phyloP scores from a whole-genome alignment of 208 protist species.

The Leishmania arabica region DNA sequence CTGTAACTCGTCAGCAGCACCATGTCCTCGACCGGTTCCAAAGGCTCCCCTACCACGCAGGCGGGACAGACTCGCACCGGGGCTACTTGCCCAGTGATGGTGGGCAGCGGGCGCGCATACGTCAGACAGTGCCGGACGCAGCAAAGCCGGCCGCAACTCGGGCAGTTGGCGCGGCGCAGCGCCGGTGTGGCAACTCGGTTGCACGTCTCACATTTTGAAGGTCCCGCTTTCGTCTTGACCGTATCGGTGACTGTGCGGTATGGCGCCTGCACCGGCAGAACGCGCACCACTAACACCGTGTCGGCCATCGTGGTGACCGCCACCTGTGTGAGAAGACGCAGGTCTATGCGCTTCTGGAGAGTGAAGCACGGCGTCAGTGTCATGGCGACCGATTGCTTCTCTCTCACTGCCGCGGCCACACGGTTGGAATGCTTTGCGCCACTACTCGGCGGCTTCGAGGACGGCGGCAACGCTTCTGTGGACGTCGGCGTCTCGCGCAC shows the following conservation, averaged over 20 bases:
- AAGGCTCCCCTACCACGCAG: constrained; percentile 60
- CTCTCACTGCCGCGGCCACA: background rate
- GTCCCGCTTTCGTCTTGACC: constrained; percentile 17
- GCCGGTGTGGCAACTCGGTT: constrained; percentile 26
- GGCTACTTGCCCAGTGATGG: constrained; percentile 27
- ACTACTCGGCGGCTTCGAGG: background rate
- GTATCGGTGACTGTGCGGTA: constrained; percentile 43
- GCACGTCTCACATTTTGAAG: constrained; percentile 35
- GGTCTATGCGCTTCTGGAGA: constrained; percentile 65
- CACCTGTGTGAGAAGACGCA: constrained; percentile 66
- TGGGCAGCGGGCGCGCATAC: constrained; percentile 59
- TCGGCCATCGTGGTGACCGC: constrained; percentile 69
- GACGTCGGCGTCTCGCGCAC: constrained; percentile 20
- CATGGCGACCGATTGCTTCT: background rate
- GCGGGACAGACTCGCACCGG: constrained; percentile 45
- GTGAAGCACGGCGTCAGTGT: constrained; percentile 23
- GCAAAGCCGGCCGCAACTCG: constrained; percentile 68
- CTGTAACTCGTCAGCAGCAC: constrained; percentile 63
- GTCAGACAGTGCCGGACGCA: constrained; percentile 58
- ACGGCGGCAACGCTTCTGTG: background rate
- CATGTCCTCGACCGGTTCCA: constrained; percentile 71
- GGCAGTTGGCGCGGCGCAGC: constrained; percentile 65
- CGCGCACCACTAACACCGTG: constrained; percentile 63
- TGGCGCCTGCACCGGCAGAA: constrained; percentile 52
- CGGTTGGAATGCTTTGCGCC: background rate